Evolutionary conservation across 2,329 filamentous ascomycete species (phyloP).

Genomic region (Leptographium flavum): DNA sequence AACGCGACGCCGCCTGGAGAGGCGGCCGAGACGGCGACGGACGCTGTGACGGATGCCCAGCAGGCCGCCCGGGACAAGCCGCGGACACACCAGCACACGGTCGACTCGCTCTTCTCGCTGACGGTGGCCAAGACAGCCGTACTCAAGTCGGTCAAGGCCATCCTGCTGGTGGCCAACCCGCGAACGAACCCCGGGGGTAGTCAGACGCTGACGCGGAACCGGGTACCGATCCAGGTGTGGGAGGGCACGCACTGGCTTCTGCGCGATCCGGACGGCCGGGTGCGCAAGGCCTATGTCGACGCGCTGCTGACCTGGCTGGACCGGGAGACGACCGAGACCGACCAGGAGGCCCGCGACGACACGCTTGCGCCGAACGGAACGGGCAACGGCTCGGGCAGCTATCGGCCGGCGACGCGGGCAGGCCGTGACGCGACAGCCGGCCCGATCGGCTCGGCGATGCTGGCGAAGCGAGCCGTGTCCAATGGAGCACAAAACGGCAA

Average conservation of each 20-base stretch:
- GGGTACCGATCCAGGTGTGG: conserved; percentile 73
- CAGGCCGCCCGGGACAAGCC: conserved; percentile 5
- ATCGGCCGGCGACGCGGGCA: conserved; percentile 27
- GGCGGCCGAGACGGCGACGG: conserved; percentile 34
- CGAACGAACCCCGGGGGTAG: conserved; percentile 43
- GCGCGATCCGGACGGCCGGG: conserved; percentile 60
- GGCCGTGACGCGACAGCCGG: conserved; percentile 20
- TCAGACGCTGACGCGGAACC: conserved; percentile 54
- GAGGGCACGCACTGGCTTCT: conserved; percentile 93
- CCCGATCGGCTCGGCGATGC: conserved; percentile 13
- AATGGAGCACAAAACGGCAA: conserved; percentile 36
- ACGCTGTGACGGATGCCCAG: conserved; percentile 29
- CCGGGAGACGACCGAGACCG: conserved; percentile 56
- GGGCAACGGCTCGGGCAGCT: background rate
- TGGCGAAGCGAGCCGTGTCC: conserved; percentile 52
- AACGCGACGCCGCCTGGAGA: conserved; percentile 31
- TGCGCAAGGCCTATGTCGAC: conserved; percentile 75
- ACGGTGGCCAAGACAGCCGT: conserved; percentile 47
- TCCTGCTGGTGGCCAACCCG: conserved; percentile 68
- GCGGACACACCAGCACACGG: conserved; percentile 19
- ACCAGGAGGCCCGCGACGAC: conserved; percentile 49
- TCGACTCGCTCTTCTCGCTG: conserved; percentile 39
- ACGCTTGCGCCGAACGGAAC: conserved; percentile 10
- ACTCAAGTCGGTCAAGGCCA: conserved; percentile 66
- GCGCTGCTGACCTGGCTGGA: conserved; percentile 74